phyloP scores from a whole-genome alignment of 306 rosid genomes.

The Albizia julibrissin region DNA sequence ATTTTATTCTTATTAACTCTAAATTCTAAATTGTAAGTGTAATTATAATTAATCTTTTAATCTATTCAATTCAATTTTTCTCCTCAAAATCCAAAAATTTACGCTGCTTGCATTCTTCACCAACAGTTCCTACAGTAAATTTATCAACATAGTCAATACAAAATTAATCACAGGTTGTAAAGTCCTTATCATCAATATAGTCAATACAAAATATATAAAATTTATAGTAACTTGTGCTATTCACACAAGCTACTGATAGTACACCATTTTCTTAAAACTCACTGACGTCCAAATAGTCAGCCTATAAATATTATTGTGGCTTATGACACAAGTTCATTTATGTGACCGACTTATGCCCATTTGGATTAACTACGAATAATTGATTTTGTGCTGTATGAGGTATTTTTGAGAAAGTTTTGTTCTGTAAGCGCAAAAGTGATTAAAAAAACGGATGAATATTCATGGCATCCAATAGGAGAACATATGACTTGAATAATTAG shows the following conservation, averaged over 20 bases:
- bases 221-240: background rate
- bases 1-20: background rate
- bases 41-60: background rate
- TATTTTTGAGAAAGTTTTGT: too few species aligned
- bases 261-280: too few species aligned
- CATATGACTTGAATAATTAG: background rate
- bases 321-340: too few species aligned
- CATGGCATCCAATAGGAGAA: background rate
- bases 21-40: background rate
- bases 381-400: too few species aligned
- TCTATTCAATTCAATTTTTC: background rate
- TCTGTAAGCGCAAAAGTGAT: too few species aligned
- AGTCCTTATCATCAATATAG: background rate
- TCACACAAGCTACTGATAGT: background rate
- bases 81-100: background rate
- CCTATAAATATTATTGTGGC: too few species aligned
- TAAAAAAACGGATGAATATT: too few species aligned
- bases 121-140: background rate
- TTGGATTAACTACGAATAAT: too few species aligned
- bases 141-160: too few species aligned
- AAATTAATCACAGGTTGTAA: background rate
- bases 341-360: background rate
- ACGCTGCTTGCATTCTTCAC: background rate
- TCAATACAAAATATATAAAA: too few species aligned
- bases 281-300: too few species aligned